phyloP scores from a whole-genome alignment of 202 grass and related monocot genomes.

The Alloteropsis angusta region DNA sequence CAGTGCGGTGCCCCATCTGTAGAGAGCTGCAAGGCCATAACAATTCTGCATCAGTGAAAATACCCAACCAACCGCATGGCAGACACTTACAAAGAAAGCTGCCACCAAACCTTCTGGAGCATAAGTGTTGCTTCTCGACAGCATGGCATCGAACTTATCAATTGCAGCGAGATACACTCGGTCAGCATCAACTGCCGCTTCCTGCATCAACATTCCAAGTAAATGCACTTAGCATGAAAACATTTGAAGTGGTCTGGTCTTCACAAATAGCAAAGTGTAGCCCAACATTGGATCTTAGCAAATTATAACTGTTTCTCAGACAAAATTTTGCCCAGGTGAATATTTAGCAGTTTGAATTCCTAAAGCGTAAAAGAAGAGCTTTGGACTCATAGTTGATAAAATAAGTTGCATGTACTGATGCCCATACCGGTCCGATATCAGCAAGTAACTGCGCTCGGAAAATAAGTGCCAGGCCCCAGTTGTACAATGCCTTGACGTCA shows the following conservation, averaged over 20 bases:
- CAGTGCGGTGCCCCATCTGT: slow-evolving; percentile 76
- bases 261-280: neutral
- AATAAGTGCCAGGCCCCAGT: slow-evolving; percentile 76
- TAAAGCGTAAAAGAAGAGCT: neutral
- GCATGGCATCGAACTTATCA: slow-evolving; percentile 89
- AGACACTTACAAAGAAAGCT: neutral
- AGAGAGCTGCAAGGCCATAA: slow-evolving; percentile 58
- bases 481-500: slow-evolving; percentile 78
- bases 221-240: slow-evolving; percentile 1
- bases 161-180: slow-evolving; percentile 83
- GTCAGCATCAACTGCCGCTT: slow-evolving; percentile 73
- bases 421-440: slow-evolving; percentile 91
- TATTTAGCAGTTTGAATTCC: neutral
- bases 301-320: neutral
- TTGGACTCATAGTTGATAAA: neutral
- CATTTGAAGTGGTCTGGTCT: neutral
- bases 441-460: slow-evolving; percentile 79
- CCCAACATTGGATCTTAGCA: neutral
- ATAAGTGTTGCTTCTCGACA: slow-evolving; percentile 64
- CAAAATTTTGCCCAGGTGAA: neutral
- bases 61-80: neutral
- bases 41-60: neutral
- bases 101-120: slow-evolving; percentile 58
- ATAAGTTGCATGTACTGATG: neutral
- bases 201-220: slow-evolving; percentile 42